Conservation (phyloP, 1,284 basidiomycete genomes). For the Singerocomus rubriflavus region DNA sequence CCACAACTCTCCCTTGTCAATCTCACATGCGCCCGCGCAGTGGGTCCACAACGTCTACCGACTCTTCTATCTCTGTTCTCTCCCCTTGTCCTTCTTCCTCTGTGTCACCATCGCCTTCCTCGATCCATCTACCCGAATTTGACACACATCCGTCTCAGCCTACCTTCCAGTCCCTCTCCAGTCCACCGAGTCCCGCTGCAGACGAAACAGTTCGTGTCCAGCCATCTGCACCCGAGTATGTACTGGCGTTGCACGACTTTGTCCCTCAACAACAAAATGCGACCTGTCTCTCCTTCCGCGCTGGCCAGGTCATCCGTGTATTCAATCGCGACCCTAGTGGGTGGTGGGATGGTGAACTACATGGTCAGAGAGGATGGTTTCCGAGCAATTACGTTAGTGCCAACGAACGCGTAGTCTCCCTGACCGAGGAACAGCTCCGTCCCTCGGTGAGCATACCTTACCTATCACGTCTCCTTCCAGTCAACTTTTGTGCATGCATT, state of each 20-base stretch:
- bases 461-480: constrained; percentile 1
- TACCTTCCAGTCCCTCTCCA: constrained; percentile 16
- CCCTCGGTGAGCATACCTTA: constrained; percentile 40
- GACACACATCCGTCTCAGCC: constrained; percentile 5
- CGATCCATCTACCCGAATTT: constrained; percentile 39
- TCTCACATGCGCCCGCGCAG: constrained; percentile 39
- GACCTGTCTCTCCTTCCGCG: constrained; percentile 85
- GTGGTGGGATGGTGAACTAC: constrained; percentile 98
- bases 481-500: neutral
- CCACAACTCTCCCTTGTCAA: constrained; percentile 7
- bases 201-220: constrained; percentile 45
- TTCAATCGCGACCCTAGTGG: constrained; percentile 85
- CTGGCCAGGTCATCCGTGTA: constrained; percentile 90
- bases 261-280: constrained; percentile 65
- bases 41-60: constrained; percentile 51
- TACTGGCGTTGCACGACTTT: constrained; percentile 88
- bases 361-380: constrained; percentile 92
- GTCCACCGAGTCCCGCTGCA: constrained; percentile 36
- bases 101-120: constrained; percentile 49
- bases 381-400: constrained; percentile 88
- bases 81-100: constrained; percentile 52
- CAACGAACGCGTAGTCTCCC: constrained; percentile 50
- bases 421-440: constrained; percentile 50
- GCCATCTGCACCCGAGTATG: constrained; percentile 51
- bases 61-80: constrained; percentile 51